Conservation (phyloP, 768 basidiomycete species). For the Cystofilobasidium capitatum region DNA sequence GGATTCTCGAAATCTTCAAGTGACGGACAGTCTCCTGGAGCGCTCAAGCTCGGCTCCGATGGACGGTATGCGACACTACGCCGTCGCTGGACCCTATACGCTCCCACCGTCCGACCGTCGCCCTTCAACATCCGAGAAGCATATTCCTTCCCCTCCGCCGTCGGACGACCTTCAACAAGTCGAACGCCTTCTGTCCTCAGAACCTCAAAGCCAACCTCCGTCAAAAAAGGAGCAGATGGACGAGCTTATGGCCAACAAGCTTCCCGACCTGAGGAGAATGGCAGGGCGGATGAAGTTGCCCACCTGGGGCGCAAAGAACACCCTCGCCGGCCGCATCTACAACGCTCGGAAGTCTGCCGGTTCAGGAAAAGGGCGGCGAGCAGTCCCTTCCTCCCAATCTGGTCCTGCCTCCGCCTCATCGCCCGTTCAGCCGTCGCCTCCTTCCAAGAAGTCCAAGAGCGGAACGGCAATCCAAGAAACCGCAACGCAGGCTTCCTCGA, state of each 20-base stretch:
- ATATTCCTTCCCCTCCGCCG: too few relatives aligned
- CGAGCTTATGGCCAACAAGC: slow-evolving; percentile 1
- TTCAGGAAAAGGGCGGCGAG: background rate
- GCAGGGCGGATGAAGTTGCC: background rate
- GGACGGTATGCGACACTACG: background rate
- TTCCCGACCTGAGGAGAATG: background rate
- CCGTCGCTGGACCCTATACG: background rate
- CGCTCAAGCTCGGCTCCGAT: background rate
- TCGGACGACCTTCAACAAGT: background rate
- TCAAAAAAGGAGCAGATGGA: background rate
- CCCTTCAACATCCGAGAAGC: slow-evolving; percentile 3
- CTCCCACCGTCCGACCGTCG: too few relatives aligned
- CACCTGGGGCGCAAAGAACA: slow-evolving; percentile 3
- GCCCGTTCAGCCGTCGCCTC: background rate
- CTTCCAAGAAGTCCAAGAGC: background rate
- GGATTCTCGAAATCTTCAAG: slow-evolving; percentile 31
- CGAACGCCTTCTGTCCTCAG: background rate
- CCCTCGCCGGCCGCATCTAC: slow-evolving; percentile 3
- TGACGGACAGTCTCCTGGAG: background rate
- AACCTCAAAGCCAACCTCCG: background rate
- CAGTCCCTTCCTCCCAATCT: background rate
- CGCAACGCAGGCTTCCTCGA: too few relatives aligned
- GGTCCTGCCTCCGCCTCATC: background rate
- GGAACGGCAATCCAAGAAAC: too few relatives aligned
- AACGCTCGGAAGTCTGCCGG: background rate